These are phyloP conservation scores for Russula brevipes DNA, from an alignment of 768 basidiomycete species.

Conservation along the genomic window DNA sequence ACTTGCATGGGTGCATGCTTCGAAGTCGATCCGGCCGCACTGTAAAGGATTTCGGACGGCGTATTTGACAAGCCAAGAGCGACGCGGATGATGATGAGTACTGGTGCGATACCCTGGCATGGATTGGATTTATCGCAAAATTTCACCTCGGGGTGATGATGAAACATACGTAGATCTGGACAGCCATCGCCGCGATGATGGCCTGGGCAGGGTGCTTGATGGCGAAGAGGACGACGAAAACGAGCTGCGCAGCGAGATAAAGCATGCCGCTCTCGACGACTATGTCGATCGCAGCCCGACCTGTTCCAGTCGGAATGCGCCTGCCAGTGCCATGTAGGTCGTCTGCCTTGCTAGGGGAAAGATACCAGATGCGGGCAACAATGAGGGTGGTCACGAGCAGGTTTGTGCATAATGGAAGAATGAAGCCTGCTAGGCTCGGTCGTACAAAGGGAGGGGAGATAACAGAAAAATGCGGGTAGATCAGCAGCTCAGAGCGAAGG, in stretches of 20 bases:
- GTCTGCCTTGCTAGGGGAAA: slow-evolving; percentile 23
- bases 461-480: background rate
- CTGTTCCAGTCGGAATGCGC: background rate
- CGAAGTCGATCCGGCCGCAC: background rate
- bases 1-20: background rate
- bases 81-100: slow-evolving; percentile 15
- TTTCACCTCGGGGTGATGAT: background rate
- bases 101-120: slow-evolving; percentile 16
- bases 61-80: slow-evolving; percentile 10
- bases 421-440: slow-evolving; percentile 35
- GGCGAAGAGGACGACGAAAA: slow-evolving; percentile 40
- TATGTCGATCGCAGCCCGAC: slow-evolving; percentile 31
- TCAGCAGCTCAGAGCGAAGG: background rate
- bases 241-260: slow-evolving; percentile 37
- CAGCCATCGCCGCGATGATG: slow-evolving; percentile 36
- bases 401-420: slow-evolving; percentile 40
- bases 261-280: slow-evolving; percentile 39
- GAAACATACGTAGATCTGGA: slow-evolving; percentile 35
- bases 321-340: background rate
- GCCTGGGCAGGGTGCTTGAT: slow-evolving; percentile 33
- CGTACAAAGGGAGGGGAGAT: slow-evolving; percentile 22
- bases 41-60: background rate
- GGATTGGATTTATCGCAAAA: no score
- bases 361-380: slow-evolving; percentile 36
- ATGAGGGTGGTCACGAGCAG: slow-evolving; percentile 41